phyloP scores from a whole-genome alignment of 306 rosid species.

The Inga laurina region DNA sequence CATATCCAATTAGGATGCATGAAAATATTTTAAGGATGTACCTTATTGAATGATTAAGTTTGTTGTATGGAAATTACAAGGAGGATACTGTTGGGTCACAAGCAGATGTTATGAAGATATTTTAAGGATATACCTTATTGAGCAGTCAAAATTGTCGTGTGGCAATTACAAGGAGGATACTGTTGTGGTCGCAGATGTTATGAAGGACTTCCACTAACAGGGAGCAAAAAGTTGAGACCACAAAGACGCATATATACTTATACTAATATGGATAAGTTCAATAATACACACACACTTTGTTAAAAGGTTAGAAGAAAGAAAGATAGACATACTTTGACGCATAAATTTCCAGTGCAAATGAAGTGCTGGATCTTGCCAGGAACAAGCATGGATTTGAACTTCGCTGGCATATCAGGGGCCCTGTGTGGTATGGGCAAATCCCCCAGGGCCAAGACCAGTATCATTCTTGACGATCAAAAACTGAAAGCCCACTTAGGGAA shows the following conservation, averaged over 20 bases:
- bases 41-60: background rate
- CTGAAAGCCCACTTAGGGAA: slow-evolving; percentile 31
- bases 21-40: background rate
- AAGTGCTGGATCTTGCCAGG: slow-evolving; percentile 98
- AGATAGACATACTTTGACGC: slow-evolving; percentile 65
- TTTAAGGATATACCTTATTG: background rate
- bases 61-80: background rate
- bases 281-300: slow-evolving; percentile 52
- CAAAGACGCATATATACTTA: background rate
- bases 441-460: slow-evolving; percentile 95
- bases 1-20: background rate
- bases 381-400: slow-evolving; percentile 99
- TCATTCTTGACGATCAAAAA: slow-evolving; percentile 67
- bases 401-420: slow-evolving; percentile 94
- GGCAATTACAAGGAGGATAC: background rate
- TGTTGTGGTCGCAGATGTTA: background rate
- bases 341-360: slow-evolving; percentile 92
- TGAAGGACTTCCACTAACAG: background rate
- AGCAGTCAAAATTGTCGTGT: background rate
- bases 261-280: background rate
- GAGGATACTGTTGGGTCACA: background rate
- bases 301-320: background rate
- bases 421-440: slow-evolving; percentile 97
- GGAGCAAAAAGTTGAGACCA: background rate
- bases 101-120: background rate